phyloP scores from a whole-genome alignment of 345 rosid species.

The Gossypioides kirkii region DNA sequence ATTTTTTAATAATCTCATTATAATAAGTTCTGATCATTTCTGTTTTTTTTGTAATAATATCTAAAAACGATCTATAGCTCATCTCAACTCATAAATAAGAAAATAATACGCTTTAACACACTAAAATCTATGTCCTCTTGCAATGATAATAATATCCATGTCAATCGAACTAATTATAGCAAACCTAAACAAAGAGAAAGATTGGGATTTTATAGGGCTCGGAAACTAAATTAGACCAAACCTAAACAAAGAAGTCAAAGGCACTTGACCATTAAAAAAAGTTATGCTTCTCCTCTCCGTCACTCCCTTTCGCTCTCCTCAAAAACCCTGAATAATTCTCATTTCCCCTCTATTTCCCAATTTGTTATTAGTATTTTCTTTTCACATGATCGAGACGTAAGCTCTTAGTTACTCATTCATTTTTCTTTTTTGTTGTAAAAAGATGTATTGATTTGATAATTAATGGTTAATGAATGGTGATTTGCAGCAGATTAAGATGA shows the following conservation, averaged over 20 bases:
- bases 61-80: no score
- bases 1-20: no score
- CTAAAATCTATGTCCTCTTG: no score
- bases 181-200: no score
- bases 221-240: background rate
- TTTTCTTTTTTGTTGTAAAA: background rate
- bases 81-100: no score
- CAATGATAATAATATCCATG: rapidly evolving
- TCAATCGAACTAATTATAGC: no score
- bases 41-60: no score
- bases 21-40: no score
- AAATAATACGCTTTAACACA: no score
- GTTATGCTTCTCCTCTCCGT: background rate
- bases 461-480: background rate
- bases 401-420: background rate
- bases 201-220: no score
- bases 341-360: background rate
- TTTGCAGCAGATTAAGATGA: slow-evolving; percentile 39
- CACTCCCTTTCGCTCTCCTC: background rate
- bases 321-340: background rate
- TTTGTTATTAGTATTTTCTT: background rate
- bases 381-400: slow-evolving; percentile 15
- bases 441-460: background rate
- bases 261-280: background rate
- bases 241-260: background rate